Evolutionary conservation across 2,329 filamentous ascomycete genomes (phyloP).

Genomic region (Fusarium lateritium): DNA sequence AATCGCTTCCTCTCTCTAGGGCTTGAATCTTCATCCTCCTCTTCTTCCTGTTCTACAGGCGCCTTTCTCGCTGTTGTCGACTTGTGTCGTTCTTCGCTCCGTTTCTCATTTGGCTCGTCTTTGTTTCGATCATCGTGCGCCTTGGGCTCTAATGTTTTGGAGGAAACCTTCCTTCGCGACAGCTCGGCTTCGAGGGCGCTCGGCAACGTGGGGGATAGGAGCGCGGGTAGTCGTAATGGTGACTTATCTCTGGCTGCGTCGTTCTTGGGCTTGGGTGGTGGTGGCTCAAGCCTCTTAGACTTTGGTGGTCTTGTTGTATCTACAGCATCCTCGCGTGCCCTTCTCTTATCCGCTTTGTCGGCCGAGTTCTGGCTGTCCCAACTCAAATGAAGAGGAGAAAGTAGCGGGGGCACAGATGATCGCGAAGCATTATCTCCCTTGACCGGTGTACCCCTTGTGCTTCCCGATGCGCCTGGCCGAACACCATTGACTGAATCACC

Average conservation of each 20-base stretch:
- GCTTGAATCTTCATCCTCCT: constrained; percentile 53
- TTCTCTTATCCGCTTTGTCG: constrained; percentile 54
- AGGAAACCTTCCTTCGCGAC: constrained; percentile 50
- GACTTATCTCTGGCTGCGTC: constrained; percentile 57
- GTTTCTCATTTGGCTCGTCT: constrained; percentile 39
- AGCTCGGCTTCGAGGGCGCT: constrained; percentile 63
- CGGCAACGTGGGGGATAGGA: constrained; percentile 71
- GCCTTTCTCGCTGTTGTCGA: constrained; percentile 48
- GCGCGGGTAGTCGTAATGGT: constrained; percentile 60
- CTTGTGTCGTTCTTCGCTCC: constrained; percentile 41
- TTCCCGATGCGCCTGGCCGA: constrained; percentile 53
- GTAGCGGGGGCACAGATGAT: constrained; percentile 63
- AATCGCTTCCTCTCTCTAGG: constrained; percentile 49
- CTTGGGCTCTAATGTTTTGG: constrained; percentile 40
- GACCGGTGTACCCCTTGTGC: constrained; percentile 55
- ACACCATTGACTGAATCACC: constrained; percentile 61
- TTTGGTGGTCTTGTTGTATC: constrained; percentile 52
- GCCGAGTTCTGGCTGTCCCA: constrained; percentile 58
- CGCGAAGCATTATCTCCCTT: constrained; percentile 58
- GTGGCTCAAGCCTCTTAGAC: constrained; percentile 49
- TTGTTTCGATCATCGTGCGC: constrained; percentile 39
- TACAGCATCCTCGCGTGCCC: constrained; percentile 48
- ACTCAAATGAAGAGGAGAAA: constrained; percentile 67
- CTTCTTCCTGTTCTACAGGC: constrained; percentile 50
- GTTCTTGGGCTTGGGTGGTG: constrained; percentile 49